These are phyloP conservation scores for Corylus heterophylla DNA, from an alignment of 306 rosid genomes.

Conservation along the genomic window DNA sequence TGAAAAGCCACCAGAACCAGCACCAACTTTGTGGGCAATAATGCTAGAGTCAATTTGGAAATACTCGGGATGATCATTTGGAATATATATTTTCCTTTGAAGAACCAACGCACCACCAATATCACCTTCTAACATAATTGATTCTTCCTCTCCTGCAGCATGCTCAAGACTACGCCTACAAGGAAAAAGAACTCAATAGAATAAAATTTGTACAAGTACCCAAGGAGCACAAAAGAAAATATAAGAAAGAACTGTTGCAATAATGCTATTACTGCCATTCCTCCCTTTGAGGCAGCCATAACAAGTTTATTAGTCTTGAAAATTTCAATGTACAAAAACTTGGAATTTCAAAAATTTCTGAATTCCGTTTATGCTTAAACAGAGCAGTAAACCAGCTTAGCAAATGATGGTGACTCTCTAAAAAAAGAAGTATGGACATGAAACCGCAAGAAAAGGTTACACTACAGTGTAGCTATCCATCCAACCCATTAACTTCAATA, in stretches of 20 bases:
- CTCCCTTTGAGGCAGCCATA: neutral
- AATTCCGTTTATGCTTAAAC: neutral
- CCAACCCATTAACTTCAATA: neutral
- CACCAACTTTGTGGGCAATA: conserved; percentile 73
- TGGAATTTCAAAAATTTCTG: neutral
- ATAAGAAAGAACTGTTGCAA: neutral
- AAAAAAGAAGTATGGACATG: too few species aligned
- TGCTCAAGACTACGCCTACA: conserved; percentile 67
- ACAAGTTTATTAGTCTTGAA: neutral
- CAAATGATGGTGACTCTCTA: neutral
- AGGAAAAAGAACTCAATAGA: conserved; percentile 12
- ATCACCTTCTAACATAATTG: conserved; percentile 74
- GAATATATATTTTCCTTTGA: conserved; percentile 57
- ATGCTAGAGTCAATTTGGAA: conserved; percentile 72
- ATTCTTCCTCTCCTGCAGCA: conserved; percentile 72
- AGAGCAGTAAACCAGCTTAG: neutral
- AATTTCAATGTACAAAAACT: neutral
- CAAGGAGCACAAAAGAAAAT: conserved; percentile 13
- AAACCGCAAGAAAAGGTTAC: too few species aligned
- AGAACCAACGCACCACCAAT: conserved; percentile 89
- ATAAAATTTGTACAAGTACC: conserved; percentile 4
- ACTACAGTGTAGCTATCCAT: neutral
- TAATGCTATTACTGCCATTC: neutral
- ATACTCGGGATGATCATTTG: conserved; percentile 46
- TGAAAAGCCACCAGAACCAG: conserved; percentile 98